A percentile compares a stretch with the other conserved stretches of the same genome.
phyloP scores from a whole-genome alignment of 768 basidiomycete species.

The Pisolithus microcarpus region DNA sequence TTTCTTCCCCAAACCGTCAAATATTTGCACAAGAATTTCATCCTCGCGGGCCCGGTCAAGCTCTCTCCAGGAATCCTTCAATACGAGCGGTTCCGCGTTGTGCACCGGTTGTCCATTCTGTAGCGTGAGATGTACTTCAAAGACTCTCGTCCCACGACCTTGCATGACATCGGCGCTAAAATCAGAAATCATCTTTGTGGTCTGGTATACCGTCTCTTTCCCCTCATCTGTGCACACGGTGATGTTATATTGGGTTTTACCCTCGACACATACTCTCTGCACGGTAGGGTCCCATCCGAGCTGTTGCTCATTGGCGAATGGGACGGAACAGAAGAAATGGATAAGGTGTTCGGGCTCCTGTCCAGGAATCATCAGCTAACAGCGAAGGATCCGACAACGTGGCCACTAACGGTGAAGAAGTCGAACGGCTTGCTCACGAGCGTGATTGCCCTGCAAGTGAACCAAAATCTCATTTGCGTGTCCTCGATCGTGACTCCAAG shows the following conservation, averaged over 20 bases:
- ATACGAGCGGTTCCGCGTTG: too few species aligned
- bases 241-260: too few species aligned
- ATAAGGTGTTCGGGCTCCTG: background rate
- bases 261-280: too few species aligned
- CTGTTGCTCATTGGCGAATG: background rate
- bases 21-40: background rate
- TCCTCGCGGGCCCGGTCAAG: background rate
- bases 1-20: background rate
- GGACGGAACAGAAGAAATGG: background rate
- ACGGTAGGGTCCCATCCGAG: too few species aligned
- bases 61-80: too few species aligned
- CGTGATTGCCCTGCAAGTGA: constrained; percentile 15
- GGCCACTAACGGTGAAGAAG: constrained; percentile 7
- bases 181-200: too few species aligned
- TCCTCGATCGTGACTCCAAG: constrained; percentile 23
- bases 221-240: too few species aligned
- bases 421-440: constrained; percentile 11
- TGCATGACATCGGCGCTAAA: background rate
- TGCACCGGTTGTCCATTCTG: background rate
- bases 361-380: background rate
- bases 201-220: too few species aligned
- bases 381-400: too few species aligned
- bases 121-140: background rate
- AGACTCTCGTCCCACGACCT: too few species aligned
- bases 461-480: constrained; percentile 21